Base-by-base conservation (phyloP, 2,329 filamentous ascomycete species). In the Dactylonectria estremocensis region DNA sequence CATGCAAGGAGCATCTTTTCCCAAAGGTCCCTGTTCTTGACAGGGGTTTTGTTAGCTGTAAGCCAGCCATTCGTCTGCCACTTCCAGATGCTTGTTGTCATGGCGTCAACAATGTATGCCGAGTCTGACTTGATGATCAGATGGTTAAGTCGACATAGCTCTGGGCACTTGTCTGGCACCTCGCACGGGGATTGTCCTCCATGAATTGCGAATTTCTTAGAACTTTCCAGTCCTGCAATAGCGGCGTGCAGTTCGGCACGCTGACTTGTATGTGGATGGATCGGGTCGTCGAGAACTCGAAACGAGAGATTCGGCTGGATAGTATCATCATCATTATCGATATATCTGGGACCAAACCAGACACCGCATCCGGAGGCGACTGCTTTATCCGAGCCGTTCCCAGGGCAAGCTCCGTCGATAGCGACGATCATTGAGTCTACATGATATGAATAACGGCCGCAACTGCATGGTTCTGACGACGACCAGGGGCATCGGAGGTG, bases 391-490 rank as follows among this genome's bases (percentile, higher is more conserved):
- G 40, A 43, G 14, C 40, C 40, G 40, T 43, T 43, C 14, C 40
- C 40, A 43, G 40, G 40, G 16, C 40, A 43, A n/a, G 40, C 40
- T 43, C 40, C 40, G 16, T 43, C 40, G 16, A 43, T 8, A 43
- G 40, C 40, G 40, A 43, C 40, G 16, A 43, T 43, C 16, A 43
- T 43, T n/a, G 40, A 43, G 16, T 43, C 40, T 5, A 43, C 4
- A 43, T 43, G 40, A n/a, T n/a, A 43, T 43, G 40, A 43, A 43
- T 43, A n/a, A 43, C 40, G 40, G 40, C 40, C 40, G 40, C 40
- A 43, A n/a, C 14, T 5, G 16, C 40, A 43, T 43, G 40, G 14
- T 43, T 43, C 40, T 43, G 40, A 8, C 16, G 40, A 43, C 13
- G 40, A 43, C 16, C 16, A 43, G 40, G 40, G 40, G 40, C 40